phyloP scores from a whole-genome alignment of 352 stramenopile species.

The Globisporangium paroecandrum region DNA sequence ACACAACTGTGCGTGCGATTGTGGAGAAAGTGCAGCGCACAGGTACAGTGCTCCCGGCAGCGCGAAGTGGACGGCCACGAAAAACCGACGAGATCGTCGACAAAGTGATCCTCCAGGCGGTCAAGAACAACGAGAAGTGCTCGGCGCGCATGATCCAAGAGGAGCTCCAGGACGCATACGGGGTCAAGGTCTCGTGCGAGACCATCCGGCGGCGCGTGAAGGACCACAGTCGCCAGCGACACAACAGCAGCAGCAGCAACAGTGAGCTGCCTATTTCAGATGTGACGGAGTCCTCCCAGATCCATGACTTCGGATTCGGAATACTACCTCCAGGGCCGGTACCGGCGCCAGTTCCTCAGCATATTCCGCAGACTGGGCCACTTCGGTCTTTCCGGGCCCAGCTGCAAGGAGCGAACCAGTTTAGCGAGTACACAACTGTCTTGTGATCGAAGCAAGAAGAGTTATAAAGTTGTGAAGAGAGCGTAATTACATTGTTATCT shows the following conservation, averaged over 20 bases:
- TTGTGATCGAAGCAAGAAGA: conserved; percentile 6
- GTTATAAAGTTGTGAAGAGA: not conserved
- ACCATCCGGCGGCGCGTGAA: conserved; percentile 67
- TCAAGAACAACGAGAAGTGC: conserved; percentile 54
- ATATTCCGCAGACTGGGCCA: not conserved
- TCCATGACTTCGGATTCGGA: not conserved
- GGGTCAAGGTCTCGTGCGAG: conserved; percentile 63
- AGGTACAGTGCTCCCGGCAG: conserved; percentile 39
- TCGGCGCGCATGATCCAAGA: conserved; percentile 59
- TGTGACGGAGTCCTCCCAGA: not conserved
- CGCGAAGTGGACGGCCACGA: conserved; percentile 51
- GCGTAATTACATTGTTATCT: not conserved
- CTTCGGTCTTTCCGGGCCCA: conserved; percentile 15
- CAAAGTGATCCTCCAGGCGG: conserved; percentile 59
- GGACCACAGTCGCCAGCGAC: conserved; percentile 42
- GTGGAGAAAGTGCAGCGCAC: conserved; percentile 61
- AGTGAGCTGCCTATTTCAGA: not conserved
- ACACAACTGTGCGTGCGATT: conserved; percentile 71
- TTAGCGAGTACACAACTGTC: conserved; percentile 5
- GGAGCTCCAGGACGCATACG: conserved; percentile 39
- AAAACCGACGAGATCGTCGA: conserved; percentile 68
- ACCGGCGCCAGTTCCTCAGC: not conserved
- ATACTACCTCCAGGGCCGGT: not conserved
- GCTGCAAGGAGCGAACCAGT: conserved; percentile 3
- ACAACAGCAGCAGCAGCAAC: not conserved